phyloP scores from a whole-genome alignment of 805 yeast genomes.

The Lipomyces chichibuensis region DNA sequence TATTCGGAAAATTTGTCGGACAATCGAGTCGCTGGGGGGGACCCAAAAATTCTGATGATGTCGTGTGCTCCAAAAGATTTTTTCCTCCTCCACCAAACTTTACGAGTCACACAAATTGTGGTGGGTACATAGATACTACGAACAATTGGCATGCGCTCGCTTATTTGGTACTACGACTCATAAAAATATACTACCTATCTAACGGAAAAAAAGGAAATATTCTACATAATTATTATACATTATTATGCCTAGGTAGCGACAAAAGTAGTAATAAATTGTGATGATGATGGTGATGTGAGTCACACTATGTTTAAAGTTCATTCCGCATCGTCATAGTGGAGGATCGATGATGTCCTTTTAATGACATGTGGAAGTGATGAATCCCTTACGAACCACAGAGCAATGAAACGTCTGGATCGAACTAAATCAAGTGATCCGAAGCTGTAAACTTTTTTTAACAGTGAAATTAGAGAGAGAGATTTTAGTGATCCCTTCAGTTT shows the following conservation, averaged over 20 bases:
- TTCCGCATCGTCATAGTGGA: too few species aligned
- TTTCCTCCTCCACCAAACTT: background rate
- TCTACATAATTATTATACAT: background rate
- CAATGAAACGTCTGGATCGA: too few species aligned
- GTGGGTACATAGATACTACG: background rate
- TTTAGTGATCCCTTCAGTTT: too few species aligned
- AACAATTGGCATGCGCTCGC: background rate
- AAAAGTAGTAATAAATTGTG: background rate
- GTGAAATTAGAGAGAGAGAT: too few species aligned
- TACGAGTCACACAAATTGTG: background rate
- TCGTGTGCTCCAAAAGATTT: conserved; percentile 1
- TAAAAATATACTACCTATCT: too few species aligned
- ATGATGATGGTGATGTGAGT: background rate
- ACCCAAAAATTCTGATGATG: background rate
- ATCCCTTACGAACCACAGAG: background rate
- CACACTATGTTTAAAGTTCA: background rate
- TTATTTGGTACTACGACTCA: background rate
- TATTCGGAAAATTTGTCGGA: background rate
- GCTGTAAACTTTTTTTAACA: too few species aligned
- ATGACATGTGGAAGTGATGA: background rate
- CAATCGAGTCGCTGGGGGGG: background rate
- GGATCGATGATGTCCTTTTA: too few species aligned
- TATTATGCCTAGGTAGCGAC: background rate
- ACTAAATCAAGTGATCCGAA: too few species aligned
- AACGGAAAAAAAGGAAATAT: background rate